Base-by-base conservation (phyloP, 495 filamentous ascomycete genomes). In the Extremus antarcticus region DNA sequence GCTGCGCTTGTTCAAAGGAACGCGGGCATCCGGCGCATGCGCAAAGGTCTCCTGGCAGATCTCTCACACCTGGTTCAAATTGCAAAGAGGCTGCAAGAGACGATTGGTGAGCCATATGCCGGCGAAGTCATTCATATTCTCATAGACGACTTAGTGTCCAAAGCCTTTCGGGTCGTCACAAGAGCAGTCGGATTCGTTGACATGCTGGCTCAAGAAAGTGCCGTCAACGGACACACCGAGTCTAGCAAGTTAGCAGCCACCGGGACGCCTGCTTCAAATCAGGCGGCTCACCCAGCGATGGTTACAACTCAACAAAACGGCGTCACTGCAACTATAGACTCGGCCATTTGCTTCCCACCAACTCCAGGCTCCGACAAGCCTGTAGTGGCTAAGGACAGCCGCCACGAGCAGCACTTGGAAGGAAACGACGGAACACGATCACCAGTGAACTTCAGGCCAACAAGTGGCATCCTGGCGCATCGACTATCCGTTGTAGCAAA, bases 161-260 rank as follows among this genome's bases (percentile, higher is more conserved):
- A 90, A 65, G 90, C 89, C 0, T 97, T 94, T 73, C 91, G 87
- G 62, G 88, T 96, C 54, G 86, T 94, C n/a, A 89, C 82, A 53
- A 85, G 90, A 54, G 88, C 86, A 35, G 89, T 96, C 50, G 78
- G 82, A 56, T 96, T 99, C 66, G 74, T 96, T n/a, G 94, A 99
- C 63, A 76, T 90, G 3, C 85, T 89, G 76, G 82, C 88, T 22
- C 82, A 91, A 53, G 85, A 88, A 58, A 70, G 72, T 29, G 53
- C 38, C 2, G n/a, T 16, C 32, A 10, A 9, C 7, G 35, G 35
- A 50, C 47, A 32, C 16, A 13, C 35, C 2, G 13, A 38, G 24
- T 9, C 41, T 45, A 17, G 19, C 19, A 45, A 25, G 22, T 41
- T 21, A 20, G 20, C 52, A 10, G 25, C 24, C 20, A 32, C 9